Base-by-base conservation (phyloP, 2,329 filamentous ascomycete genomes). In the Trichoderma brevicompactum region DNA sequence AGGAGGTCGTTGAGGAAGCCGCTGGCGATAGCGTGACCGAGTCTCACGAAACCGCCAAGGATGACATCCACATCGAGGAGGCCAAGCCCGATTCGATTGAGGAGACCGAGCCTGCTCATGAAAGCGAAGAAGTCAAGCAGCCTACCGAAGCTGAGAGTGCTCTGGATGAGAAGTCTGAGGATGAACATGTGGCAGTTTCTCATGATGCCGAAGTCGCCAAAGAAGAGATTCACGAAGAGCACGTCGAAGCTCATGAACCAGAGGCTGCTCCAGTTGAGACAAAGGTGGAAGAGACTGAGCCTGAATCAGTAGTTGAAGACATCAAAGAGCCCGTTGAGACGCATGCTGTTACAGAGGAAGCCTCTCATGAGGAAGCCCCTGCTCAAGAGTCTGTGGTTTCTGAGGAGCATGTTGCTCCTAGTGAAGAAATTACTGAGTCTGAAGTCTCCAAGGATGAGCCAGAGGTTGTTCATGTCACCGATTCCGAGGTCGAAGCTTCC, bases 231-330 rank as follows among this genome's bases (percentile, higher is more conserved):
- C 32, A 59, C 13, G 43, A 67, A 9, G 59, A 66, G 53, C 56
- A 66, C 15, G 28, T 23, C 41, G 40, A 43, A 23, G 36, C 28
- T 32, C 41, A 43, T 6, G 34, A 55, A 49, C 40, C 4, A 2
- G 65, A 58, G 64, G 67, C 70, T 68, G 68, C 71, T 46, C 41
- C 52, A 19, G 40, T 34, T 23, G 64, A 65, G 44, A 41, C 56
- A 15, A 34, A 43, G 34, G 23, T 12, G 7, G 43, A 60, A 40
- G 60, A 61, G 56, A 23, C 44, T 32, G 40, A 48, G 17, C 13
- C 64, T 53, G 48, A 52, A 23, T n/a, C 62, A n/a, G 50, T 49
- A 5, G 8, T 50, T 15, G 34, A 44, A 15, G 28, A 49, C 12
- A 15, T 36, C 36, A 23, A 66, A 40, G 56, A 63, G 19, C 49